Evolutionary conservation across 1,284 basidiomycete species (phyloP), one percentile per base, ranked within the genome.

Genomic region (Cryptococcus hybrid): DNA sequence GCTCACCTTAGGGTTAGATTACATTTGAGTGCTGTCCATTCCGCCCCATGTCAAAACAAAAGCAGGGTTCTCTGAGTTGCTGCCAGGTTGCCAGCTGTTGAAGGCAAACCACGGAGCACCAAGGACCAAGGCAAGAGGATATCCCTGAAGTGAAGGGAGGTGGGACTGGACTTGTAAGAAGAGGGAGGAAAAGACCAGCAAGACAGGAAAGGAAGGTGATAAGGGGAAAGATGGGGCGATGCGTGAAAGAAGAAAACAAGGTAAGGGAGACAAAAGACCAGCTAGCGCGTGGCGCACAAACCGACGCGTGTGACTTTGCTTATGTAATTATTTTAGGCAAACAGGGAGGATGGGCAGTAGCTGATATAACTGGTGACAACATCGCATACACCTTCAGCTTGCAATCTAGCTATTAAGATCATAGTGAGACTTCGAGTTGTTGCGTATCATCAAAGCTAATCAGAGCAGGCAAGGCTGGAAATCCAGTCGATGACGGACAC

Each of bases 151-250:
- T 24, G 39, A 18, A 42, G 37, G 11, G 7, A 48, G 47, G 9
- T 47, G 55, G 56, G 44, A 49, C 47, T 13, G 49, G 39, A n/a
- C 15, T 9, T 54, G 59, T 43, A 44, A 51, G 2, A 60, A 59
- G 8, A 49, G 48, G 38, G 51, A 34, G 24, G 54, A 54, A 18
- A 64, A 66, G 54, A 63, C 55, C 62, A 60, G 46, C 60, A 62
- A 63, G 60, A 63, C 61, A 12, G 12, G 30, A 35, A 9, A 47
- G 24, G 30, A 47, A 34, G n/a, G 46, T 9, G 15, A 24, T 52
- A 52, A 18, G 37, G 34, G 60, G 43, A 52, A 3, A 62, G 62
- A 12, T 66, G 66, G 46, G 66, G 58, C 35, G 58, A 49, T 53
- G 61, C 57, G 36, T 30, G 42, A 12, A 54, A 59, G 47, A 48